Evolutionary conservation across 495 filamentous ascomycete species (phyloP).

Genomic region (Hypomontagnella monticulosa): DNA sequence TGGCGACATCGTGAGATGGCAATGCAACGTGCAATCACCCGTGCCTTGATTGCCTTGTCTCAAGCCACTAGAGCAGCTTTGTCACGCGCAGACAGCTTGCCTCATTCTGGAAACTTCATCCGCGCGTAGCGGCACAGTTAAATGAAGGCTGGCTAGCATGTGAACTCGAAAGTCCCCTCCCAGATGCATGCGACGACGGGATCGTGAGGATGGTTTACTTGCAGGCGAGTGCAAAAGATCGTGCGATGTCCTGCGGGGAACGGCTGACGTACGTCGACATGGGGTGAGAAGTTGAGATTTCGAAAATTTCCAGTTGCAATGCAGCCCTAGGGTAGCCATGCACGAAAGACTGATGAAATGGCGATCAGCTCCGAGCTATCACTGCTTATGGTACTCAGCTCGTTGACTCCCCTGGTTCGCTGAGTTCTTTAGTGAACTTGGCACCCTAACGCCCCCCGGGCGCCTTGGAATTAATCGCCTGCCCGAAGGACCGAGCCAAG

Average conservation of each 20-base stretch:
- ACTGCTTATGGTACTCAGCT: constrained; percentile 31
- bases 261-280: constrained; percentile 14
- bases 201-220: not conserved
- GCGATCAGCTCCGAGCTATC: constrained; percentile 23
- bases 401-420: constrained; percentile 11
- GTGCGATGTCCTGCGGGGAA: constrained; percentile 16
- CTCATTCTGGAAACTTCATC: constrained; percentile 1
- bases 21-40: not conserved
- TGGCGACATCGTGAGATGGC: not conserved
- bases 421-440: constrained; percentile 1
- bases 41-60: not conserved
- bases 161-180: not conserved
- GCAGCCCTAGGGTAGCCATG: constrained; percentile 3
- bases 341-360: constrained; percentile 6
- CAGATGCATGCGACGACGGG: no score
- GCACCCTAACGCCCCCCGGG: not conserved
- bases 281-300: not conserved
- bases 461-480: constrained; percentile 1
- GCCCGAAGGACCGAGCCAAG: constrained; percentile 2
- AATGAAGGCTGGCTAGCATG: not conserved
- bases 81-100: not conserved
- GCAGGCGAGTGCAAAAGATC: not conserved
- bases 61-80: not conserved
- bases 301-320: constrained; percentile 4
- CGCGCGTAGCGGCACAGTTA: not conserved